Evolutionary conservation across 2,329 filamentous ascomycete species (phyloP), one percentile per base, ranked within the genome.

Genomic region (Ophiobolus disseminans): DNA sequence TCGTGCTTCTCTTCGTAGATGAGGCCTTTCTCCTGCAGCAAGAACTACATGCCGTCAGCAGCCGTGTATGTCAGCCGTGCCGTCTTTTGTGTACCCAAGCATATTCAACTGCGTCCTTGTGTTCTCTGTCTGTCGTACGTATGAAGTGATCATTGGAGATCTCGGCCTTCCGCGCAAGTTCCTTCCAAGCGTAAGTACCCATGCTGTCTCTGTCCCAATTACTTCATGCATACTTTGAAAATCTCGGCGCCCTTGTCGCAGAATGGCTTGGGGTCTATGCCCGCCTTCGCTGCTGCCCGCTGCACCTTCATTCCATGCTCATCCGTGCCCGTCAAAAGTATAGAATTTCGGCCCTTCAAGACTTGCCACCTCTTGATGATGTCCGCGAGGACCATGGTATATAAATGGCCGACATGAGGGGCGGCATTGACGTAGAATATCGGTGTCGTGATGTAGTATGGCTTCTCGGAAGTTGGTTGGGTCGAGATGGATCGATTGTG

Each of bases 361-460:
- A 84, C 78, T 69, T 95, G 85, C 91, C 91, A 99, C 75, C 94
- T 83, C 75, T 97, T 99, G 60, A 96, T 77, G 43, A 96, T 87
- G 74, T 99, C 94, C 56, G 90, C 82, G 35, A 99, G 82, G 63
- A 97, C 81, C 85, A 97, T 92, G 32, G 89, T 90, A 73, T 96
- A 97, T 51, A 99, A 80, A 74, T 99, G 94, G 35, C 94, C 94
- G 55, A 97, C 85, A 77, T 99, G 94, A 40, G 94, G 94, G 36
- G 90, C 91, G 45, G 92, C 90, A 82, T 99, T 99, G 77, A 99
- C 94, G 75, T 99, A 99, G 79, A 97, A 99, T 49, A 99, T 99
- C 2, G 94, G 94, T 7, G 91, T 95, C 4, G 94, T 97, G 65
- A 96, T 81, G 79, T 97, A 99, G 78, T 88, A 97, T 7, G 93